Percentiles rank a stretch among this genome's conserved stretches.
phyloP scores from a whole-genome alignment of 306 rosid genomes.

The Cucurbita moschata region DNA sequence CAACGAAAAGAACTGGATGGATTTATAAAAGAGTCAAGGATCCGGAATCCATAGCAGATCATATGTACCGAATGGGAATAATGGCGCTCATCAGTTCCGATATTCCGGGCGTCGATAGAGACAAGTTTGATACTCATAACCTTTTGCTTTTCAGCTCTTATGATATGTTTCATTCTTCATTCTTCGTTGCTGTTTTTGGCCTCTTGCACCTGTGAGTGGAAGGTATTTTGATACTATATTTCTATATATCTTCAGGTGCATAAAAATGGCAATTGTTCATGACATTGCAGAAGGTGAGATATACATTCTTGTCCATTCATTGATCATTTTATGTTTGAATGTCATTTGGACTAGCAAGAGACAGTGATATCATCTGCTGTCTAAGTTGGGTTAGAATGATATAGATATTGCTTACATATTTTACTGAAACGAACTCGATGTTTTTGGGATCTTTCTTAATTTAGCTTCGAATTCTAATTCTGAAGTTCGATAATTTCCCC shows the following conservation, averaged over 20 bases:
- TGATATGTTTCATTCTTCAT: neutral
- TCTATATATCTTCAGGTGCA: conserved; percentile 40
- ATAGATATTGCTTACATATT: neutral
- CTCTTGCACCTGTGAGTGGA: neutral
- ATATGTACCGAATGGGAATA: conserved; percentile 81
- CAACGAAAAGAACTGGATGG: conserved; percentile 86
- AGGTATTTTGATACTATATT: conserved; percentile 2
- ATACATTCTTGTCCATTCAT: neutral
- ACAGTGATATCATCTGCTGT: neutral
- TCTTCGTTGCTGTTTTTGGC: neutral
- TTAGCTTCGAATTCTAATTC: neutral
- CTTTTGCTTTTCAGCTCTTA: neutral
- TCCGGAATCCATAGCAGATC: conserved; percentile 87
- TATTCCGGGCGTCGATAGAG: conserved; percentile 60
- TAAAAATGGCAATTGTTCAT: conserved; percentile 89
- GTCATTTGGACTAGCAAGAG: neutral
- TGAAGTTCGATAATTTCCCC: neutral
- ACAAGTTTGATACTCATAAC: conserved; percentile 35
- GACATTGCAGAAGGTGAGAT: conserved; percentile 76
- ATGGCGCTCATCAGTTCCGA: conserved; percentile 81
- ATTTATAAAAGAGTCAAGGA: conserved; percentile 34
- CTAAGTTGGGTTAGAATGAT: neutral
- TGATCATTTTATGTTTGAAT: neutral
- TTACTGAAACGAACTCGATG: neutral
- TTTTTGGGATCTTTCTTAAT: neutral